Conservation (phyloP, 2,329 filamentous ascomycete genomes). For the Orbilia oligospora region DNA sequence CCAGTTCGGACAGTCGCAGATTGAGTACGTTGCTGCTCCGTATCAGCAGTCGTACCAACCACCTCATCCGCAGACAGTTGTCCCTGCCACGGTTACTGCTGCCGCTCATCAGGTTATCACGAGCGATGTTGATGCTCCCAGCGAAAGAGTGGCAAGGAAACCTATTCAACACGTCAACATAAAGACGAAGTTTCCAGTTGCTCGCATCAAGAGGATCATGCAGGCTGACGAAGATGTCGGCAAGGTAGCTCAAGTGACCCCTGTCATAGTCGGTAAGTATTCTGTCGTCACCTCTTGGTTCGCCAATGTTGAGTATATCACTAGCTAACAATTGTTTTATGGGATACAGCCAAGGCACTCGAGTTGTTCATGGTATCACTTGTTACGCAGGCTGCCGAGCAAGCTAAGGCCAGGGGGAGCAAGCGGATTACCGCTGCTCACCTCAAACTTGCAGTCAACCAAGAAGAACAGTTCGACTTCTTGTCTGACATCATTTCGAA, state of each 20-base stretch:
- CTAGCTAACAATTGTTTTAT: constrained; percentile 60
- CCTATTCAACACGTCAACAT: constrained; percentile 74
- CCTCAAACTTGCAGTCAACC: constrained; percentile 89
- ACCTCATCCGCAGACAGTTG: constrained; percentile 27
- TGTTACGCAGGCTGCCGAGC: constrained; percentile 86
- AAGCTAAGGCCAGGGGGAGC: constrained; percentile 84
- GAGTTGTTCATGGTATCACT: constrained; percentile 98
- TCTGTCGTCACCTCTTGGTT: not conserved
- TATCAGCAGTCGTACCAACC: constrained; percentile 41
- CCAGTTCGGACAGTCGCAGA: constrained; percentile 22
- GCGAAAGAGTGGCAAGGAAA: constrained; percentile 20
- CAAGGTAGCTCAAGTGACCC: constrained; percentile 97
- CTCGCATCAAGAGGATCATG: constrained; percentile 99
- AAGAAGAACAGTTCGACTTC: constrained; percentile 94
- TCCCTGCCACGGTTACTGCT: not conserved
- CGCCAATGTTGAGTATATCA: not conserved
- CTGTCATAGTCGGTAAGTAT: constrained; percentile 85
- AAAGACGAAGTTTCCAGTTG: constrained; percentile 95
- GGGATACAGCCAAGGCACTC: constrained; percentile 82
- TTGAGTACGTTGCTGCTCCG: constrained; percentile 15
- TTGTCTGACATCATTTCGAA: constrained; percentile 90
- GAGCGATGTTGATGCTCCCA: constrained; percentile 17
- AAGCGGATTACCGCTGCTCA: constrained; percentile 92
- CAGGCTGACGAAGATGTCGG: constrained; percentile 98
- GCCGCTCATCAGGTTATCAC: constrained; percentile 5